phyloP scores from a whole-genome alignment of 805 yeast species.

The Saccharomycopsis capsularis region DNA sequence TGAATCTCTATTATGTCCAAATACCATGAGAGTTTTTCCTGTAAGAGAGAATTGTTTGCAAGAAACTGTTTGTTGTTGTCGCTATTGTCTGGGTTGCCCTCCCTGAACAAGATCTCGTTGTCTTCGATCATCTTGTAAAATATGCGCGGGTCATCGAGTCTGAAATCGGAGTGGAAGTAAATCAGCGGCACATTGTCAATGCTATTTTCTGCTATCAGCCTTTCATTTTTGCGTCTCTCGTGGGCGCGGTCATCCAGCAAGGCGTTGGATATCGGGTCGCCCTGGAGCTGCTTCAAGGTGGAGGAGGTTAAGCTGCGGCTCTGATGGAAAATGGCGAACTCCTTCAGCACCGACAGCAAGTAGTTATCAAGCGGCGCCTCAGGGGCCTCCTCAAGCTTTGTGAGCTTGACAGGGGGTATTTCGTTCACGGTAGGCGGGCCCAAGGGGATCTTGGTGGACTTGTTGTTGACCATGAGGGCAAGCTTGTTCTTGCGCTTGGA shows the following conservation, averaged over 20 bases:
- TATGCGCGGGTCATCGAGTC: slow-evolving; percentile 81
- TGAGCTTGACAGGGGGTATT: slow-evolving; percentile 72
- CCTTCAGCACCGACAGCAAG: slow-evolving; percentile 35
- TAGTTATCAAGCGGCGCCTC: slow-evolving; percentile 40
- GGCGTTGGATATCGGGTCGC: slow-evolving; percentile 3
- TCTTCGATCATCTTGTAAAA: slow-evolving; percentile 69
- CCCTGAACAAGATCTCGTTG: slow-evolving; percentile 33
- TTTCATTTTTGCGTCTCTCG: no score
- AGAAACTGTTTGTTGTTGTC: slow-evolving; percentile 29
- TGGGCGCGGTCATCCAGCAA: no score
- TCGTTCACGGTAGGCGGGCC: slow-evolving; percentile 71
- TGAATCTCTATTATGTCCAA: slow-evolving; percentile 80
- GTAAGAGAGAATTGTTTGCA: slow-evolving; percentile 51
- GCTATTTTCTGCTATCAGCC: no score
- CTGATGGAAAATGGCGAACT: slow-evolving; percentile 38
- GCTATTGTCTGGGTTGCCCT: slow-evolving; percentile 21
- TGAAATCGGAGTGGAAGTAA: slow-evolving; percentile 60
- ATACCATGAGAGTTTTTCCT: slow-evolving; percentile 73
- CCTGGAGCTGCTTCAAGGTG: slow-evolving; percentile 33
- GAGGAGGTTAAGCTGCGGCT: slow-evolving; percentile 38
- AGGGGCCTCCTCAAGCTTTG: slow-evolving; percentile 42
- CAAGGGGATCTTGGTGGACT: slow-evolving; percentile 41
- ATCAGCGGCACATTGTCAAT: slow-evolving; percentile 56
- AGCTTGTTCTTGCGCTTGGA: slow-evolving; percentile 30
- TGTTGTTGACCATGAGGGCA: slow-evolving; percentile 26